phyloP scores from a whole-genome alignment of 768 basidiomycete genomes.

The Tremella yokohamensis region DNA sequence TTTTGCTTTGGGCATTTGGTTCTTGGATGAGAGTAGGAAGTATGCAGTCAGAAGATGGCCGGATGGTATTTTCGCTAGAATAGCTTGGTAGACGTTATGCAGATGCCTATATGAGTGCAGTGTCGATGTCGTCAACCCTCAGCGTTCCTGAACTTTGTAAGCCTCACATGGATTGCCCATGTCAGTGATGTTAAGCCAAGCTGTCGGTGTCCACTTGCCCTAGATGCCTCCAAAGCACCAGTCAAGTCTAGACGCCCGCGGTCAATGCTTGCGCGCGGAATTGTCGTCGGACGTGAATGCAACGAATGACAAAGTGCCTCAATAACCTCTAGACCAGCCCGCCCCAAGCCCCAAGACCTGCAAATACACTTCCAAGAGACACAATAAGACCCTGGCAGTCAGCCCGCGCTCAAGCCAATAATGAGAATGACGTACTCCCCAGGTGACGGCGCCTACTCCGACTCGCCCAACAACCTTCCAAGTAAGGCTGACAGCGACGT shows the following conservation, averaged over 20 bases:
- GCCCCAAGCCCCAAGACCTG: slow-evolving; percentile 48
- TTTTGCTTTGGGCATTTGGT: slow-evolving; percentile 50
- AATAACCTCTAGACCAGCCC: slow-evolving; percentile 28
- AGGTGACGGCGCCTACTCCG: slow-evolving; percentile 49
- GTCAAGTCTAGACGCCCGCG: too few species aligned
- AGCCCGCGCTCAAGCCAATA: neutral
- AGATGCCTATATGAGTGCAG: neutral
- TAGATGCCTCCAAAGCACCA: too few species aligned
- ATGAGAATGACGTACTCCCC: slow-evolving; percentile 44
- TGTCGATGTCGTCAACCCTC: too few species aligned
- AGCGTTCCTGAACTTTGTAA: too few species aligned
- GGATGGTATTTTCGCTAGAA: slow-evolving; percentile 39
- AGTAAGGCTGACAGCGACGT: slow-evolving; percentile 37
- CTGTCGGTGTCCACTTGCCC: too few species aligned
- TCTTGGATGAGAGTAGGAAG: slow-evolving; percentile 51
- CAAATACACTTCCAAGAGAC: slow-evolving; percentile 47
- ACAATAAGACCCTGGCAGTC: slow-evolving; percentile 47
- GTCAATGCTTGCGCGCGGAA: too few species aligned
- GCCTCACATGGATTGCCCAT: too few species aligned
- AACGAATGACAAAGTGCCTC: too few species aligned
- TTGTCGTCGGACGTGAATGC: too few species aligned
- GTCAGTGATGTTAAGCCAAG: too few species aligned
- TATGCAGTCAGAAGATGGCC: slow-evolving; percentile 45
- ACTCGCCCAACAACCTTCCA: slow-evolving; percentile 46
- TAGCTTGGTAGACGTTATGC: slow-evolving; percentile 48